Base-by-base conservation (phyloP, 495 filamentous ascomycete genomes). In the Penicillium canescens region DNA sequence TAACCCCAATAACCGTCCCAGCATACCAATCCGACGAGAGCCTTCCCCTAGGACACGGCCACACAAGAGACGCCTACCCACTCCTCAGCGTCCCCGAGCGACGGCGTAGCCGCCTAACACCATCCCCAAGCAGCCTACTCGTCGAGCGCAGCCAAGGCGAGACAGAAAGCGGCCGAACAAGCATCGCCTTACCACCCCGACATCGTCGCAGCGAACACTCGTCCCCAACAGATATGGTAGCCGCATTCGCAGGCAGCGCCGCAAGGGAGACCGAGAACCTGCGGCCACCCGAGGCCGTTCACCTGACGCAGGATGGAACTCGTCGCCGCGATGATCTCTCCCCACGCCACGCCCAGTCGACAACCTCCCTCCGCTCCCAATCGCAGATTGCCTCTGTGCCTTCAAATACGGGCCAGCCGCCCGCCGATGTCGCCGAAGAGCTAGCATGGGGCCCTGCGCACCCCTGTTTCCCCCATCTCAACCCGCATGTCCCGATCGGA, bases 401-500 rank as follows among this genome's bases (percentile, higher is more conserved):
- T 11, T 74, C 75, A 9, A 57, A 70, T 44, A 62, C 69, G 1
- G 66, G 81, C 33, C 77, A 73, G 37, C 78, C 77, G 24, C 77
- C 74, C 12, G 52, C 64, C 7, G 75, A 75, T 26, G 65, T 73
- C 23, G 70, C 72, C 12, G 76, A 81, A 35, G 80, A 84, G 35
- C 70, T 80, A 48, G 72, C 80, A 18, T 97, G 92, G 92, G 90
- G 91, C 3, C 90, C 91, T 18, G 84, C 86, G 18, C 92, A 97
- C 63, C 92, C 92, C 6, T 96, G 92, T 68, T 96, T 85, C 65
- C 92, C 92, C 38, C 94, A 99, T 69, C 77, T 87, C 48, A 99
- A 99, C 67, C 90, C 92, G 0, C 91, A 96, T 67, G 89, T 97
- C 14, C 90, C 92, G 2, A 64, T 88, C 16, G 78, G 83, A 41